Evolutionary conservation across 148 eudicot species (phyloP), one percentile per base, ranked within the genome.

Genomic region (Suaeda aralocaspica): DNA sequence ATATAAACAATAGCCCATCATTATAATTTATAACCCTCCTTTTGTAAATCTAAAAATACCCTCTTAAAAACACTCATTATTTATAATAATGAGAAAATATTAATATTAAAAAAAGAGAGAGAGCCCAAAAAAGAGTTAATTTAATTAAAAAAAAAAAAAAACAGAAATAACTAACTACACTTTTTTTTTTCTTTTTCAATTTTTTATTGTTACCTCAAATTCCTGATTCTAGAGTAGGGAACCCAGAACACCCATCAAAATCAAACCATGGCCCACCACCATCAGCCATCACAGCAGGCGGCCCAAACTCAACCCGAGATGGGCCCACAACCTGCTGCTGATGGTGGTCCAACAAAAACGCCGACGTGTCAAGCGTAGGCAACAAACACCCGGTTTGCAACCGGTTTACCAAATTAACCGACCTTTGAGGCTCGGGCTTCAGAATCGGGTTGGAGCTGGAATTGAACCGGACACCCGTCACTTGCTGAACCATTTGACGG

Each of bases 181-280:
- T 12, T 71, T 71, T 46, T 46, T 44, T 44, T 44, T 12, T 46
- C 19, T 19, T 19, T 15, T 46, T 15, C 28, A 15, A 25, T 26
- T 30, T 36, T 36, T 3, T 4, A 36, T 4, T 36, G 41, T 36
- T 36, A 36, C 41, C 41, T 36, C 41, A 58, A 60, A 30, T 84
- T 85, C 92, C 83, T 18, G 96, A 92, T 71, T 90, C 98, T 1
- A 92, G 82, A 2, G 96, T 92, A 11, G 98, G 98, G 66, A 88
- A 92, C 77, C 88, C 59, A 48, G 82, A 64, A 25, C 84, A 82
- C 3, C 87, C 75, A 74, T 88, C 89, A 65, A 88, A 86, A 58
- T 80, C 90, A n/a, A 78, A 49, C 42, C 71, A 81, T 2, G 79
- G 70, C 49, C 60, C 67, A 16, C 72, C 82, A 13, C 73, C 81